Base-by-base conservation (phyloP, 768 basidiomycete genomes). In the Harrya chromipes region DNA sequence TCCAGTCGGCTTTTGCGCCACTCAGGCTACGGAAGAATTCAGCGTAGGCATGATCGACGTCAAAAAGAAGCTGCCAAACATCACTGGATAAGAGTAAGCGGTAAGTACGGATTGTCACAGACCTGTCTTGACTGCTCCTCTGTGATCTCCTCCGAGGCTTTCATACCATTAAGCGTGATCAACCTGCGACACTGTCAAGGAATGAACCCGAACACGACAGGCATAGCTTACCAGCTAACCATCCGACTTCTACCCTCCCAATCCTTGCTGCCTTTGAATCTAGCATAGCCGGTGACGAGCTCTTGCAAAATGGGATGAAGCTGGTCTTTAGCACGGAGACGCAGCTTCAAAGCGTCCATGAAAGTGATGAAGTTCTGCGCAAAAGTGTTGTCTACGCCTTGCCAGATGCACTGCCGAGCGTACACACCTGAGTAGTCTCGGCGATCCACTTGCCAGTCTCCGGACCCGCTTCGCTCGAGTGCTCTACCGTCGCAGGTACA, bases 391-490 rank as follows among this genome's bases (percentile, higher is more conserved):
- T 20, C 34, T 9, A 16, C 16, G 11, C 13, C 2, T 19, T n/a
- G 21, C 31, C 0, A 6, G 21, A 43, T 31, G 17, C 2, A 1
- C 20, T 6, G 13, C 19, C 11, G 36, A 35, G 40, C 7, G 12
- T 13, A 59, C 68, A 40, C 31, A 90, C 94, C 79, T 95, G 91
- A 0, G 95, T 98, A 6, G 95, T 97, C 69, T 97, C 92, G 9
- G 95, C 95, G 21, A 99, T 92, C 89, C 90, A 94, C 69, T 97
- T 97, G 31, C 90, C 89, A 0, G 90, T 91, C 69, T 97, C 94
- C 11, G 87, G 88, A 1, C 90, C 92, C 8, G 87, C 87, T 66
- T 94, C 93, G 39, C 88, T 87, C 12, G 90, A 90, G 67, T 98
- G 95, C 65, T 98, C 94, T 4, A 97, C 89, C 0, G 94, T 98